Evolutionary conservation across 164 flowering plant genomes (phyloP).

Genomic region (Euptelea pleiosperma): DNA sequence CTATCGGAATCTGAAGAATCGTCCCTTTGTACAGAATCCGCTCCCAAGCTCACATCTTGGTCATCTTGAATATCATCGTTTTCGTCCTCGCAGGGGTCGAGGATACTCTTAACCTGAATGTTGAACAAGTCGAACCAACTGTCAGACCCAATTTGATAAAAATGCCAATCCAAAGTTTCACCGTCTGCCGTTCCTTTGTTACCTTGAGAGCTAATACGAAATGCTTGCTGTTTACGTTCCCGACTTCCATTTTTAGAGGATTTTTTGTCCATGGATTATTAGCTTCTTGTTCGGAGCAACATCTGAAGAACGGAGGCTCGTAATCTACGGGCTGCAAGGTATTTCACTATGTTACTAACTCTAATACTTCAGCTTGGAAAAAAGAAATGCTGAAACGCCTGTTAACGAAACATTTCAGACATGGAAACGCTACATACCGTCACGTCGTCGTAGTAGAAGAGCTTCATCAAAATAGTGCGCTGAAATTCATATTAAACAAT

Average conservation of each 20-base stretch:
- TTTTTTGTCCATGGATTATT: constrained; percentile 62
- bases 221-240: constrained; percentile 96
- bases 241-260: constrained; percentile 89
- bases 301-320: constrained; percentile 89
- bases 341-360: constrained; percentile 2
- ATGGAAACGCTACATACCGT: constrained; percentile 49
- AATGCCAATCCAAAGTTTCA: not conserved
- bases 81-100: constrained; percentile 96
- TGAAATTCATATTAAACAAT: constrained; percentile 34
- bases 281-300: constrained; percentile 78
- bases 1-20: constrained; percentile 62
- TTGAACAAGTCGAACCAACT: not conserved
- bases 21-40: constrained; percentile 50
- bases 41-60: constrained; percentile 63
- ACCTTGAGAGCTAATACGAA: constrained; percentile 83
- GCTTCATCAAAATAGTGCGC: constrained; percentile 94
- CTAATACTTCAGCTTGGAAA: not conserved
- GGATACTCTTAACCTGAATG: constrained; percentile 81
- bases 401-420: not conserved
- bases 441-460: constrained; percentile 76
- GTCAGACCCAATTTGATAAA: not conserved
- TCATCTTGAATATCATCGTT: constrained; percentile 58
- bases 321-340: constrained; percentile 78
- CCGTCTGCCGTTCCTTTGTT: not conserved
- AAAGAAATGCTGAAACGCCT: too few species aligned